Evolutionary conservation across 495 filamentous ascomycete species (phyloP), one percentile per base, ranked within the genome.

Genomic region (Podospora anserina): DNA sequence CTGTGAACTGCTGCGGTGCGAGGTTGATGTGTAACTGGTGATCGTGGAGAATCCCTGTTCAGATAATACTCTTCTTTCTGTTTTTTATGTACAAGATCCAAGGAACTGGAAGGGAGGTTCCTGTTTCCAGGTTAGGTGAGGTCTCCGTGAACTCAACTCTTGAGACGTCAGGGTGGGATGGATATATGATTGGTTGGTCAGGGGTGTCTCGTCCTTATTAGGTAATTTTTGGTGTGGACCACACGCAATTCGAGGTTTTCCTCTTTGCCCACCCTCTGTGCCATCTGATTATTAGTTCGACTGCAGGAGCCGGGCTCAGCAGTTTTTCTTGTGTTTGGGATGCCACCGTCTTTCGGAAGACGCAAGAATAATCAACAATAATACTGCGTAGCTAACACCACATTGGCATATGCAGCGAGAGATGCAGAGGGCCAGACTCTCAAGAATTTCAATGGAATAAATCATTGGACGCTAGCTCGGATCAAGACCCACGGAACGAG

Each of bases 141-240:
- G 20, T 61, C 28, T 61, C 11, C 56, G n/a, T 57, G 55, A n/a
- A 16, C 55, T 16, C 20, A 57, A 18, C 16, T n/a, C 5, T 3
- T 28, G 30, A 63, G 30, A 63, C 61, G 13, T 34, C 27, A 28
- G 39, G 39, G 30, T 16, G 7, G 6, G 13, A 28, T 32, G n/a
- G 26, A 63, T 63, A 28, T 63, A 32, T 23, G 18, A 63, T 63
- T 63, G 61, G 61, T 23, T 5, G 30, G 34, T 7, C 32, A 32
- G 15, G 18, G 30, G 28, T 63, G 34, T 63, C 30, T 63, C 61
- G 61, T 63, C 61, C 61, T 63, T 63, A 63, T 63, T 63, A 63
- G 61, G 61, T 63, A 39, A 63, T 44, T 63, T 63, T 39, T 49
- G 27, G 39, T 49, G 39, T 49, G 39, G 39, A 13, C 39, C 39